A percentile compares a stretch with the other conserved stretches of the same genome.
Conservation (phyloP, 495 filamentous ascomycete genomes). For the Neurospora sp. region DNA sequence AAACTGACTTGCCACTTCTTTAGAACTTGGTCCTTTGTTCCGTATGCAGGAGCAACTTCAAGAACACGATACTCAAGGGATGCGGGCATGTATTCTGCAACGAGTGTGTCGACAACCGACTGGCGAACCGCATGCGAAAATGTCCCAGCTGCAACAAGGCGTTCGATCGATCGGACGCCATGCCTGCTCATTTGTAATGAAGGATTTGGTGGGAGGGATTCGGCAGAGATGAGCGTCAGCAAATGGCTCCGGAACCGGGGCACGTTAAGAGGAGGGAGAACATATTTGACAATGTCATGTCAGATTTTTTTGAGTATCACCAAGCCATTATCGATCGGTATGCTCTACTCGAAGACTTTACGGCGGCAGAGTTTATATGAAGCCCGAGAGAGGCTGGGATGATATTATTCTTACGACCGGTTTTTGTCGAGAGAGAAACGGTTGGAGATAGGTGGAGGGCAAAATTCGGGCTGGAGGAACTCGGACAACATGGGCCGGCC, state of each 20-base stretch:
- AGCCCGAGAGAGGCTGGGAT: neutral
- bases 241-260: neutral
- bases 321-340: neutral
- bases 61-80: conserved; percentile 82
- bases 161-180: conserved; percentile 81
- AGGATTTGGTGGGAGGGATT: neutral
- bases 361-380: neutral
- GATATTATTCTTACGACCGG: neutral
- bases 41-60: conserved; percentile 82
- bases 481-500: too few relatives aligned
- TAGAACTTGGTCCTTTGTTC: conserved; percentile 82
- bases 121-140: conserved; percentile 80
- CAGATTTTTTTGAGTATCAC: neutral
- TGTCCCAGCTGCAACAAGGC: conserved; percentile 86
- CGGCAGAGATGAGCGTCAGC: neutral
- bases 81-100: conserved; percentile 97
- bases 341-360: neutral
- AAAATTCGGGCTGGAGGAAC: neutral
- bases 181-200: conserved; percentile 44
- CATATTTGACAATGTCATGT: neutral
- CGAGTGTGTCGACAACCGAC: conserved; percentile 75
- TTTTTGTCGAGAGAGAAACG: neutral
- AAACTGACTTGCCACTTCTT: neutral
- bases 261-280: neutral
- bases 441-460: neutral